phyloP scores from a whole-genome alignment of 2,329 filamentous ascomycete species.

The Cephalotrichum gorgonifer region DNA sequence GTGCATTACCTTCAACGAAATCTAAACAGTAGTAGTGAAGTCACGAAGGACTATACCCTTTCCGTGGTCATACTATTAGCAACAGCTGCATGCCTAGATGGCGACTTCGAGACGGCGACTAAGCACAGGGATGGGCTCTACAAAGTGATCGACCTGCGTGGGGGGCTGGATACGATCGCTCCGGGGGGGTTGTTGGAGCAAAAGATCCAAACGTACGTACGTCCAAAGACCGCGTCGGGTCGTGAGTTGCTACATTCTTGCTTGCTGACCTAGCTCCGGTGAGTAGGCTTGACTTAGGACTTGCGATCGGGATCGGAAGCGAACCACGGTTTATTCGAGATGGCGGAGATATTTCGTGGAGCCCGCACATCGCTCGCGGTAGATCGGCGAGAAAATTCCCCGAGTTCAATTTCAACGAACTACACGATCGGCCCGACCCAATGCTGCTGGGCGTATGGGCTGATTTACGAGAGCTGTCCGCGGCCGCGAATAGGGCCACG shows the following conservation, averaged over 20 bases:
- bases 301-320: constrained; percentile 7
- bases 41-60: constrained; percentile 11
- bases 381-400: neutral
- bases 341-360: constrained; percentile 8
- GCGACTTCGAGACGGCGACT: constrained; percentile 10
- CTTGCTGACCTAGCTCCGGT: neutral
- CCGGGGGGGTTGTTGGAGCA: constrained; percentile 9
- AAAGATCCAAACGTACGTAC: constrained; percentile 2
- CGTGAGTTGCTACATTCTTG: neutral
- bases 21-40: constrained; percentile 9
- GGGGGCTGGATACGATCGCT: constrained; percentile 10
- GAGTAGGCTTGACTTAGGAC: constrained; percentile 1
- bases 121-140: constrained; percentile 16
- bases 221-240: neutral
- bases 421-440: constrained; percentile 7
- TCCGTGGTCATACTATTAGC: constrained; percentile 12
- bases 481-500: constrained; percentile 11
- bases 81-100: constrained; percentile 11
- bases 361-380: constrained; percentile 4
- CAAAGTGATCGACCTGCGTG: constrained; percentile 13
- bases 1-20: constrained; percentile 11
- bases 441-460: constrained; percentile 13
- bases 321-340: constrained; percentile 5
- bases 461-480: constrained; percentile 14
- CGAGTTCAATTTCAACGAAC: neutral